These are phyloP conservation scores for Spiraea crenata DNA, from an alignment of 331 rosid species.

Conservation along the genomic window DNA sequence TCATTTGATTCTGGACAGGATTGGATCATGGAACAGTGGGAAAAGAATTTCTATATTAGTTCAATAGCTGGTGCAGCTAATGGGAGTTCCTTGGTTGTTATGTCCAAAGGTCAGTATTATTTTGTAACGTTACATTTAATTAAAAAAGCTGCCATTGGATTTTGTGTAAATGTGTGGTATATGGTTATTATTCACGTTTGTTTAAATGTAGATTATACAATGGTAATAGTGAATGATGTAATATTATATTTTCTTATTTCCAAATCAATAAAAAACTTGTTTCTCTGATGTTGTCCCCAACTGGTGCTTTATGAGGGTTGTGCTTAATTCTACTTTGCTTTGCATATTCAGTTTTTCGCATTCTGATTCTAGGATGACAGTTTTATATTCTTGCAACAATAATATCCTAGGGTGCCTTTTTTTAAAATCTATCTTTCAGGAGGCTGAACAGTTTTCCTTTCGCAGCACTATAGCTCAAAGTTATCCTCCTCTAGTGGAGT, in stretches of 20 bases:
- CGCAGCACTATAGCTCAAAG: background rate
- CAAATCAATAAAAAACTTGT: background rate
- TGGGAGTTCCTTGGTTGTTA: constrained; percentile 94
- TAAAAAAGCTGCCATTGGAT: background rate
- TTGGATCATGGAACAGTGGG: constrained; percentile 99
- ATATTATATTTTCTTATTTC: background rate
- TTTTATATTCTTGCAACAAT: background rate
- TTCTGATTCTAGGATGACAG: background rate
- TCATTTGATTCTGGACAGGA: constrained; percentile 56
- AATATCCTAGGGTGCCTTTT: background rate
- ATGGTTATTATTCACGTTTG: constrained; percentile 3
- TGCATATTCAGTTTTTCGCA: background rate
- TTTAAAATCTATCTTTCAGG: background rate
- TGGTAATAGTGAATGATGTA: background rate
- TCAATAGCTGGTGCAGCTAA: constrained; percentile 86
- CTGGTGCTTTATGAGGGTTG: background rate
- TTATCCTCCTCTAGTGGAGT: too few relatives aligned
- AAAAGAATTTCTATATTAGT: constrained; percentile 87
- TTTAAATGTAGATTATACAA: background rate
- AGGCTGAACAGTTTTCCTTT: too few relatives aligned
- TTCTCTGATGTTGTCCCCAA: background rate
- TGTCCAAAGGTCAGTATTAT: constrained; percentile 82
- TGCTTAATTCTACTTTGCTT: background rate
- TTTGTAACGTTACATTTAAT: background rate
- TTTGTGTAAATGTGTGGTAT: background rate